Evolutionary conservation across 2,329 filamentous ascomycete genomes (phyloP).

Genomic region (Celoporthe dispersa): DNA sequence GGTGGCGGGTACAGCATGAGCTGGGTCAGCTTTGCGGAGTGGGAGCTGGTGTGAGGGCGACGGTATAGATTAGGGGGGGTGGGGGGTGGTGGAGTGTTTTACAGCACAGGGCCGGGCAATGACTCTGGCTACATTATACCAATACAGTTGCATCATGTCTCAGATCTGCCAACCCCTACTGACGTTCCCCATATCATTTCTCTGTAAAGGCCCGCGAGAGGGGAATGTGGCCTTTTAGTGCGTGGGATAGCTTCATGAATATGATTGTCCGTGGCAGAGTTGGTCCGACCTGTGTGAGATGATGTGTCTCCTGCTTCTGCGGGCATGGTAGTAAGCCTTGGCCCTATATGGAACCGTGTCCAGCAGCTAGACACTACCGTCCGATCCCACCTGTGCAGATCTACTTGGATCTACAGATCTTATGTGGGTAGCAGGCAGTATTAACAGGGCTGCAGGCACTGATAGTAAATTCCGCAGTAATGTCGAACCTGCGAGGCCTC

Average conservation of each 20-base stretch:
- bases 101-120: neutral
- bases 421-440: neutral
- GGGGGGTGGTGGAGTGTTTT: neutral
- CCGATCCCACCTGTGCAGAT: neutral
- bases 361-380: neutral
- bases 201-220: neutral
- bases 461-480: neutral
- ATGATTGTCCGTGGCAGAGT: neutral
- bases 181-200: too few species aligned
- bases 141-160: neutral
- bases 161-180: too few species aligned
- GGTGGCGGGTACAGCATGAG: slow-evolving; percentile 46
- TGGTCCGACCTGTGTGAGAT: neutral
- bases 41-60: slow-evolving; percentile 51
- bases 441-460: neutral
- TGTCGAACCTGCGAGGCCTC: neutral
- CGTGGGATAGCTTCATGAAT: neutral
- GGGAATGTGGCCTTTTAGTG: neutral
- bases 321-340: neutral
- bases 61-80: neutral
- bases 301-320: neutral
- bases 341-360: neutral
- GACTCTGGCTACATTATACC: neutral
- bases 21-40: slow-evolving; percentile 50
- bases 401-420: neutral